Percentiles rank a stretch among this genome's conserved stretches.
Evolutionary conservation across 257 asterid genomes (phyloP).

Genomic region (Nemophila menziesii): DNA sequence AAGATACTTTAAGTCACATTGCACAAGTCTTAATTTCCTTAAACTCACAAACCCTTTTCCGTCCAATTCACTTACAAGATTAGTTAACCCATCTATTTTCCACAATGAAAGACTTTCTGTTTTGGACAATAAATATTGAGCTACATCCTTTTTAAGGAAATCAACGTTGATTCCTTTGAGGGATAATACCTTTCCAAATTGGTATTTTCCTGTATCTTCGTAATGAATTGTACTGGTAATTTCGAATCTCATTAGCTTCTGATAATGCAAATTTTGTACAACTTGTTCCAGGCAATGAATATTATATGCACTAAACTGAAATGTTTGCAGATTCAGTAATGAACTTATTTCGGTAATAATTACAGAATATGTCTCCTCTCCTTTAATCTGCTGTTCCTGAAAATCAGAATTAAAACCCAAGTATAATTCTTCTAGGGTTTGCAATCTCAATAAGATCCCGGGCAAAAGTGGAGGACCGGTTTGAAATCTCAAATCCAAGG

Average conservation of each 20-base stretch:
- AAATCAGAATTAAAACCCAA: slow-evolving; percentile 1
- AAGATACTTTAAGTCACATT: not conserved
- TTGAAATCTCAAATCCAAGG: slow-evolving; percentile 2
- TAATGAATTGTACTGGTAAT: not conserved
- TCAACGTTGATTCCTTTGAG: not conserved
- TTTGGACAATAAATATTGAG: not conserved
- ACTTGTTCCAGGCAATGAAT: not conserved
- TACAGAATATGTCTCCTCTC: not conserved
- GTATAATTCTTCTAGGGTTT: slow-evolving; percentile 4
- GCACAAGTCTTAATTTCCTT: not conserved
- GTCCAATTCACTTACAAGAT: not conserved
- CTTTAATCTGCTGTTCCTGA: not conserved
- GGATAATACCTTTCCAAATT: not conserved
- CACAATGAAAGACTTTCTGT: not conserved
- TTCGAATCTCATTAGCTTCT: not conserved
- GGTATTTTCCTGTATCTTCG: not conserved
- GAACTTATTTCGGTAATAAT: not conserved
- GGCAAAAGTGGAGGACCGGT: not conserved
- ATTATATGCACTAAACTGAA: not conserved
- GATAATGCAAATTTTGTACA: not conserved
- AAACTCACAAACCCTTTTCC: not conserved
- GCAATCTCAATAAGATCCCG: not conserved
- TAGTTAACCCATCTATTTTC: not conserved
- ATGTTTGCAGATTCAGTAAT: not conserved
- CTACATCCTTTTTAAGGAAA: no score